Base-by-base conservation (phyloP, 768 basidiomycete species). In the Agaricus subrufescens region DNA sequence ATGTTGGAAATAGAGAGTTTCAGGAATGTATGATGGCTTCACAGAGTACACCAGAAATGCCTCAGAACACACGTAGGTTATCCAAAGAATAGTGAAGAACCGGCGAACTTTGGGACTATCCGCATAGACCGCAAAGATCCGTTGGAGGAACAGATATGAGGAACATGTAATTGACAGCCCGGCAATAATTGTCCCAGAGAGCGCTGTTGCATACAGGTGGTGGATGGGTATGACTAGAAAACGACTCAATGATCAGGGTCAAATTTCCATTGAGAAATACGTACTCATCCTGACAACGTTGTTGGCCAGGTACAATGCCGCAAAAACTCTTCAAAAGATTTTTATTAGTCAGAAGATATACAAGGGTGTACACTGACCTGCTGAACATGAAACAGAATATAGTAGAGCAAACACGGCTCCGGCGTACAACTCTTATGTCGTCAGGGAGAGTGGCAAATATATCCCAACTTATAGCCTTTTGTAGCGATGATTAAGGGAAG, bases 81-180 rank as follows among this genome's bases (percentile, higher is more conserved):
- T 54, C 63, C 71, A 69, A 1, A 72, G 56, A 29, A 64, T 1
- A 34, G 61, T 63, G 48, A 73, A 71, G 27, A 67, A 38, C 9
- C 46, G 51, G 2, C 63, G 59, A 38, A 69, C 48, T 5, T 51
- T 15, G 39, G 53, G 67, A 4, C 65, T 59, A 0, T 58, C 44
- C 12, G 60, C 48, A 58, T 69, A 75, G 15, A 74, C 58, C 8
- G 72, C 68, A 11, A 62, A 63, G 9, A 67, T 67, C 12, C 69
- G 63, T 43, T 67, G 63, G 52, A 72, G 68, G 54, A 73, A 69
- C 3, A 73, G 65, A 12, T 67, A 58, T 2, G 67, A 59, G 2
- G 66, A 65, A 48, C 46, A 48, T 30, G 9, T 15, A n/a, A 48
- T 31, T 30, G 46, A 29, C 15, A 30, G 3, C 9, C 2, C 5